These are phyloP conservation scores for Abortiporus biennis DNA, from an alignment of 1,284 basidiomycete species.

Conservation along the genomic window DNA sequence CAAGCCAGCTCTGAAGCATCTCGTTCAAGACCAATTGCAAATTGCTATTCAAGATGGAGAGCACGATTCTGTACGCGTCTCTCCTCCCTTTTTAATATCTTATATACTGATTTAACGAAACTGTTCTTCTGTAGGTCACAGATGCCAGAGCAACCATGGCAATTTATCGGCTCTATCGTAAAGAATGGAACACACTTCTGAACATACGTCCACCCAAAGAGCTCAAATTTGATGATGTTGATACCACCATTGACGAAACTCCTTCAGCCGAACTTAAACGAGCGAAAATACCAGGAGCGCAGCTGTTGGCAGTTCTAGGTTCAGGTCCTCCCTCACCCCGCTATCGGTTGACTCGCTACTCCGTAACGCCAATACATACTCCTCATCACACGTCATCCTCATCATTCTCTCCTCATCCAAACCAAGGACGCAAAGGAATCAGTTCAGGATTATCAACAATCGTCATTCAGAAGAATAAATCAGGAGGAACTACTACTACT, in stretches of 20 bases:
- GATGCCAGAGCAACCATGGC: constrained; percentile 97
- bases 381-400: background rate
- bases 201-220: constrained; percentile 8
- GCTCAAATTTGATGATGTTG: background rate
- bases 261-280: too few species aligned
- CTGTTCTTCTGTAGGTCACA: constrained; percentile 52
- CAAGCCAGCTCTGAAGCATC: constrained; percentile 75
- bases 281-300: too few species aligned
- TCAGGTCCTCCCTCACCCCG: too few species aligned
- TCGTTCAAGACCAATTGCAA: constrained; percentile 79
- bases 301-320: too few species aligned
- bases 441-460: constrained; percentile 71
- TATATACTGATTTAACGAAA: background rate
- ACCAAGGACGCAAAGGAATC: constrained; percentile 59
- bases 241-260: background rate
- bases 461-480: constrained; percentile 28
- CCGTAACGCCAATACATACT: background rate
- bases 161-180: constrained; percentile 83
- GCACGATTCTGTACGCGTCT: constrained; percentile 70
- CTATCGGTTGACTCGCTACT: too few species aligned
- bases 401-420: constrained; percentile 23
- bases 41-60: constrained; percentile 85
- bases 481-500: too few species aligned
- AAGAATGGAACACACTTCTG: constrained; percentile 66
- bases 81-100: background rate